A percentile compares a stretch with the other conserved stretches of the same genome.
Evolutionary conservation across 2,329 filamentous ascomycete genomes (phyloP).

Genomic region (Fusarium newnesense): DNA sequence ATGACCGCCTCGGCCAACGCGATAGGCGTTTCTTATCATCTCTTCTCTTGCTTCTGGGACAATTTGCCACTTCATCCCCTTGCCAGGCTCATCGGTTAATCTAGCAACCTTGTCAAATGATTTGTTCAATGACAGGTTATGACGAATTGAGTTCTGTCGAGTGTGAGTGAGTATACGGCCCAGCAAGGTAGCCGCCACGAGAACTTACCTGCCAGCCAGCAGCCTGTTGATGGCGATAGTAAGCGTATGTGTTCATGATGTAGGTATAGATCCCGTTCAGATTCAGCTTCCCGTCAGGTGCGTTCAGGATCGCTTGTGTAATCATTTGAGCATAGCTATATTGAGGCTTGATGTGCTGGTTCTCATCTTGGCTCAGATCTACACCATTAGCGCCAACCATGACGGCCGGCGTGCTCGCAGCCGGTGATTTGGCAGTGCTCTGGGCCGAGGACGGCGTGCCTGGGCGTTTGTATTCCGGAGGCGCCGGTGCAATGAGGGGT

Average conservation of each 20-base stretch:
- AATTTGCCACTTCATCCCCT: conserved; percentile 99
- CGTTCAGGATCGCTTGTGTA: conserved; percentile 92
- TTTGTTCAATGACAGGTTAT: conserved; percentile 95
- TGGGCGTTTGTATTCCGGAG: conserved; percentile 68
- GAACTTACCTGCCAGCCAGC: conserved; percentile 87
- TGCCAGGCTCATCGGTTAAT: conserved; percentile 93
- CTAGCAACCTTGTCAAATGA: conserved; percentile 93
- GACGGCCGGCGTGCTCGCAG: conserved; percentile 50
- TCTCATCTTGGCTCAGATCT: conserved; percentile 83
- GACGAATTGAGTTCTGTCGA: conserved; percentile 87
- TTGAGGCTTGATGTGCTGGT: conserved; percentile 92
- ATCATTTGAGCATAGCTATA: conserved; percentile 98
- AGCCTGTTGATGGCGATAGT: conserved; percentile 81
- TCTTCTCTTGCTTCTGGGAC: conserved; percentile 85
- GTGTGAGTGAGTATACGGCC: conserved; percentile 23
- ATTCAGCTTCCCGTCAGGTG: conserved; percentile 87
- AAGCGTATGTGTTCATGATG: conserved; percentile 91
- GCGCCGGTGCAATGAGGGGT: conserved; percentile 67
- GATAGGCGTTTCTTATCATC: conserved; percentile 79
- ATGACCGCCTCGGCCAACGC: conserved; percentile 70
- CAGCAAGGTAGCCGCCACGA: not conserved
- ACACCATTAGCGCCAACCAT: conserved; percentile 63
- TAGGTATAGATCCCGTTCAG: conserved; percentile 93
- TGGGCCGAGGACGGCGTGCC: conserved; percentile 67
- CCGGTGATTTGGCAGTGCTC: conserved; percentile 47